Evolutionary conservation across 305 asterid genomes (phyloP).

Genomic region (Fraxinus xanthoxyloides): DNA sequence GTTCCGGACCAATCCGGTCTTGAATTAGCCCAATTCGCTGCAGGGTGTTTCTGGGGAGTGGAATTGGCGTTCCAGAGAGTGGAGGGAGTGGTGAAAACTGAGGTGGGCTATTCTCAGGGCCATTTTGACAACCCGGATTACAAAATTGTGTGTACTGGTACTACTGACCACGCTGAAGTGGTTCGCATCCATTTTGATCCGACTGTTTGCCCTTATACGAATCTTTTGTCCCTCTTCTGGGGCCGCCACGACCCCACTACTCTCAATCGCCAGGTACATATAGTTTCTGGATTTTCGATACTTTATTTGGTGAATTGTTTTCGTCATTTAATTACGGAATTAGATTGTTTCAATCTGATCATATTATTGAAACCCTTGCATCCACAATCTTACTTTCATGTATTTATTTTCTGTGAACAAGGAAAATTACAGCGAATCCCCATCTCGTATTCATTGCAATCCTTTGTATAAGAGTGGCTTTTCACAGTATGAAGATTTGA

Average conservation of each 20-base stretch:
- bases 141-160: slow-evolving; percentile 58
- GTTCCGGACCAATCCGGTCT: slow-evolving; percentile 42
- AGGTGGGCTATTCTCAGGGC: slow-evolving; percentile 92
- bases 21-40: slow-evolving; percentile 75
- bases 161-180: slow-evolving; percentile 74
- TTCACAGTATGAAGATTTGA: not conserved
- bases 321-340: not conserved
- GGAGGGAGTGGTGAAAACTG: slow-evolving; percentile 74
- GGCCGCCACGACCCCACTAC: slow-evolving; percentile 69
- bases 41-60: slow-evolving; percentile 94
- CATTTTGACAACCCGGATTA: slow-evolving; percentile 55
- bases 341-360: not conserved
- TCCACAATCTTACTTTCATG: not conserved
- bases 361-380: not conserved
- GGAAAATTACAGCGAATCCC: not conserved
- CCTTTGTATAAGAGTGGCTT: not conserved
- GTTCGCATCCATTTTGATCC: slow-evolving; percentile 79
- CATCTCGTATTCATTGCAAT: not conserved
- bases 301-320: not conserved
- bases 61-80: slow-evolving; percentile 67
- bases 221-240: slow-evolving; percentile 74
- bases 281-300: not conserved
- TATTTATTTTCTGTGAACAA: not conserved
- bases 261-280: slow-evolving; percentile 68
- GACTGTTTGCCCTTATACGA: slow-evolving; percentile 48